A percentile compares a stretch with the other conserved stretches of the same genome.
Conservation (phyloP, 2,329 filamentous ascomycete genomes). For the Dactylellina parvicollis region DNA sequence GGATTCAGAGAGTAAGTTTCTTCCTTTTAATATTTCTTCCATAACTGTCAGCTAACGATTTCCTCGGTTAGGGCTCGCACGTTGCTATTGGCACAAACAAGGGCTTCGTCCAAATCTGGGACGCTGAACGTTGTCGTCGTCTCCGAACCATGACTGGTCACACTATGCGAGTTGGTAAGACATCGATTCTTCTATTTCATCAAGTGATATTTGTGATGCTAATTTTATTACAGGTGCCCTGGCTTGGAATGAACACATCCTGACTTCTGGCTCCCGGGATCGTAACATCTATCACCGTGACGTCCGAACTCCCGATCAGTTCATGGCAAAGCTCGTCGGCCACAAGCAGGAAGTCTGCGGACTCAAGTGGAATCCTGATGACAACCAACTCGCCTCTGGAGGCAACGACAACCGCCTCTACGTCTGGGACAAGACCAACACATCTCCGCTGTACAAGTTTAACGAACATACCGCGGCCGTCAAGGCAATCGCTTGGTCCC, state of each 20-base stretch:
- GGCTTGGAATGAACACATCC: constrained; percentile 97
- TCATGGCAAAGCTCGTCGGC: constrained; percentile 83
- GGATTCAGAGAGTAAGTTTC: constrained; percentile 81
- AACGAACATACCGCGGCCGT: constrained; percentile 94
- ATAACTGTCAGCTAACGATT: constrained; percentile 13
- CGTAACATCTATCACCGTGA: constrained; percentile 94
- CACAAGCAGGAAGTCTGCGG: constrained; percentile 99
- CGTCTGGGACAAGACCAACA: constrained; percentile 97
- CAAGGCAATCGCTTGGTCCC: constrained; percentile 97
- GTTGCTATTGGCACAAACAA: constrained; percentile 94
- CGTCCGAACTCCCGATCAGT: constrained; percentile 90
- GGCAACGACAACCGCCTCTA: constrained; percentile 99
- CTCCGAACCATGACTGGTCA: constrained; percentile 97
- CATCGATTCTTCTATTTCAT: neutral
- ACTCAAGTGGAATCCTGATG: constrained; percentile 95
- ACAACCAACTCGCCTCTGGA: constrained; percentile 91
- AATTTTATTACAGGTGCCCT: constrained; percentile 67
- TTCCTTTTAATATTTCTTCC: neutral
- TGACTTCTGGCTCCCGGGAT: constrained; percentile 93
- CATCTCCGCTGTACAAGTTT: constrained; percentile 91
- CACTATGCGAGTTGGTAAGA: constrained; percentile 81
- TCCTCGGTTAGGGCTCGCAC: constrained; percentile 75
- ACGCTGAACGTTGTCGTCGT: constrained; percentile 84
- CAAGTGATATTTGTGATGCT: constrained; percentile 12
- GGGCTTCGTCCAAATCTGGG: constrained; percentile 96